Evolutionary conservation across 352 stramenopile species (phyloP).

Genomic region (Phytophthora sojae): DNA sequence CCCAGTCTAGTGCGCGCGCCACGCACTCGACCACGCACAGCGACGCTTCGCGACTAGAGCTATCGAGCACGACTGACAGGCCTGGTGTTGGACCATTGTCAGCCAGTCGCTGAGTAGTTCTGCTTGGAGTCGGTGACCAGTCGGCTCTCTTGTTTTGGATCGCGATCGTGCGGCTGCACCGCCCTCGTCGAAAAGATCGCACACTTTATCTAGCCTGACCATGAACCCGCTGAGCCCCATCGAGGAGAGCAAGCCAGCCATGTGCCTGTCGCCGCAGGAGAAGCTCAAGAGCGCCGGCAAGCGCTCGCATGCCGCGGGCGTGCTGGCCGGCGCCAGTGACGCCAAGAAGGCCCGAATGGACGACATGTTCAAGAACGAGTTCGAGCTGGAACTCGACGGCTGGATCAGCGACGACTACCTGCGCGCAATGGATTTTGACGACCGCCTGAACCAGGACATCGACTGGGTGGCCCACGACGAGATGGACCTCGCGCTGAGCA

Average conservation of each 20-base stretch:
- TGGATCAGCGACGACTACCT: slow-evolving; percentile 88
- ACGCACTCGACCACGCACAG: slow-evolving; percentile 11
- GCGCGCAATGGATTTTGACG: slow-evolving; percentile 76
- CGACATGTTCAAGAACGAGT: slow-evolving; percentile 43
- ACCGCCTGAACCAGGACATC: slow-evolving; percentile 81
- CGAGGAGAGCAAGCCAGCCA: slow-evolving; percentile 59
- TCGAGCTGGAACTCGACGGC: slow-evolving; percentile 56
- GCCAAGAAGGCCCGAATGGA: slow-evolving; percentile 45
- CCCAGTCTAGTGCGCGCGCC: slow-evolving; percentile 11
- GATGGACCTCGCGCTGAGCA: slow-evolving; percentile 61
- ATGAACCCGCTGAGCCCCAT: slow-evolving; percentile 40
- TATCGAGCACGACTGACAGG: slow-evolving; percentile 9
- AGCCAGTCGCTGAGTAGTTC: slow-evolving; percentile 1
- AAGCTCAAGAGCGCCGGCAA: slow-evolving; percentile 65
- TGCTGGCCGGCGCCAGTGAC: slow-evolving; percentile 26
- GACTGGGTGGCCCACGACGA: slow-evolving; percentile 84
- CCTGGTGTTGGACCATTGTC: slow-evolving; percentile 35
- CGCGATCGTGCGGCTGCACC: not conserved
- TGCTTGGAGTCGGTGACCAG: slow-evolving; percentile 13
- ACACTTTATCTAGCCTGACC: slow-evolving; percentile 9
- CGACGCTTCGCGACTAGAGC: slow-evolving; percentile 26
- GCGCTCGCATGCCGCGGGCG: slow-evolving; percentile 33
- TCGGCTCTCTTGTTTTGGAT: slow-evolving; percentile 21
- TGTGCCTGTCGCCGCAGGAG: slow-evolving; percentile 76
- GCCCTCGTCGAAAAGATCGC: slow-evolving; percentile 30